phyloP scores from a whole-genome alignment of 139 green algal species.

The Chlorella sp. region DNA sequence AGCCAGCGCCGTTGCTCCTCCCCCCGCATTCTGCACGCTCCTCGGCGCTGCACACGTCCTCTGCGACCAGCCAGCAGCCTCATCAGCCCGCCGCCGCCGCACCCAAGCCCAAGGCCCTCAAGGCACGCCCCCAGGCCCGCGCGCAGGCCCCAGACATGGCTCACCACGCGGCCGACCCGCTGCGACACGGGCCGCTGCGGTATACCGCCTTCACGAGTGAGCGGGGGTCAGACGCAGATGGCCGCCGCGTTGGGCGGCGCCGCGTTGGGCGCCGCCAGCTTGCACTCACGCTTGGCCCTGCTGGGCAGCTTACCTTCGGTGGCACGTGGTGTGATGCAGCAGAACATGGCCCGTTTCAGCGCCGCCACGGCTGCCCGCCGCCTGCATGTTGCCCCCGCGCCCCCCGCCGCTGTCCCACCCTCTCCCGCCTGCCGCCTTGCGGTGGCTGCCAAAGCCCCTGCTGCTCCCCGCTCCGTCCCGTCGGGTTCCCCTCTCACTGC shows the following conservation, averaged over 20 bases:
- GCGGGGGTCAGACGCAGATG: not conserved
- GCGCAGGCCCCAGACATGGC: not conserved
- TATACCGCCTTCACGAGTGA: slow-evolving; percentile 42
- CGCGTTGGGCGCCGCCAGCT: no score
- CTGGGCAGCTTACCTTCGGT: no score
- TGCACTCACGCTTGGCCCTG: no score
- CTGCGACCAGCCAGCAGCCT: not conserved
- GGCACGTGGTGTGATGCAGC: no score
- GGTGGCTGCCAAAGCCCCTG: not conserved
- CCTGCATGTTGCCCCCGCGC: not conserved
- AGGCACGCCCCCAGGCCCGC: not conserved
- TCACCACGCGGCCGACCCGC: not conserved
- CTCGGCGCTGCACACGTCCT: not conserved
- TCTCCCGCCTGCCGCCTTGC: not conserved
- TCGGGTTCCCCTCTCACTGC: no score
- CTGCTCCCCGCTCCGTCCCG: not conserved
- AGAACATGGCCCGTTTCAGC: no score
- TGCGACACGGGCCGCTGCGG: slow-evolving; percentile 8
- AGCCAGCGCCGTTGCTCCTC: not conserved
- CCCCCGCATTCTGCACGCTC: not conserved
- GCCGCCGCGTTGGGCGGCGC: no score
- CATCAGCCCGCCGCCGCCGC: not conserved
- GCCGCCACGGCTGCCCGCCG: not conserved
- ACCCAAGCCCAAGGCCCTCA: not conserved
- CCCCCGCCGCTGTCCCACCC: not conserved